Evolutionary conservation across 2,329 filamentous ascomycete species (phyloP).

Genomic region (Diaporthe vexans): DNA sequence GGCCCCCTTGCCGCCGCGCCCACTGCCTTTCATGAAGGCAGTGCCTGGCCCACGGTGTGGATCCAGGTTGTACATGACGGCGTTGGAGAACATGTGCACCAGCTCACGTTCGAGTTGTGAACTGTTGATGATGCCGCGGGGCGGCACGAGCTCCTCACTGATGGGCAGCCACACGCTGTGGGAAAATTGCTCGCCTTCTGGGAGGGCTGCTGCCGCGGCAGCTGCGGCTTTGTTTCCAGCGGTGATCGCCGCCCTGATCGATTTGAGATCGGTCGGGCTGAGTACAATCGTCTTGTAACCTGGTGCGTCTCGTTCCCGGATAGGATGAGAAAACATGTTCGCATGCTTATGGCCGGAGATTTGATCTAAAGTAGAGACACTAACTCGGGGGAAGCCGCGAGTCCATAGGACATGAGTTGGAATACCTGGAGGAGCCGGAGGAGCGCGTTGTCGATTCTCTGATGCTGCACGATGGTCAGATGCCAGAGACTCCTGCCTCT

Average conservation of each 20-base stretch:
- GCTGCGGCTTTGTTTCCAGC: slow-evolving; percentile 77
- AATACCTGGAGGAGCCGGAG: slow-evolving; percentile 48
- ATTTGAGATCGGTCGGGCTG: slow-evolving; percentile 82
- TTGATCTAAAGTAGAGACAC: slow-evolving; percentile 80
- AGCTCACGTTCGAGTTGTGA: slow-evolving; percentile 93
- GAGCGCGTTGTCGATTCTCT: slow-evolving; percentile 31
- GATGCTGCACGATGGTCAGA: slow-evolving; percentile 40
- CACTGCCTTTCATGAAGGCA: slow-evolving; percentile 65
- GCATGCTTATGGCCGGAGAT: slow-evolving; percentile 83
- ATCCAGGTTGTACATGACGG: slow-evolving; percentile 97
- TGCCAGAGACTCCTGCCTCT: slow-evolving; percentile 66
- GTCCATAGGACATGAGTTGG: slow-evolving; percentile 81
- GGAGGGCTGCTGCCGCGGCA: slow-evolving; percentile 71
- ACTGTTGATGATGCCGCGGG: slow-evolving; percentile 92
- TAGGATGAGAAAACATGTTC: slow-evolving; percentile 82
- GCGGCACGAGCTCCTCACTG: slow-evolving; percentile 83
- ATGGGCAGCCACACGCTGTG: slow-evolving; percentile 76
- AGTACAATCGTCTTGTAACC: slow-evolving; percentile 82
- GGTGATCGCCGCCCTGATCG: slow-evolving; percentile 81
- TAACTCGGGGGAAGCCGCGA: slow-evolving; percentile 80
- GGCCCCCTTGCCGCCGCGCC: slow-evolving; percentile 51
- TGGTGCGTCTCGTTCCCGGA: slow-evolving; percentile 81
- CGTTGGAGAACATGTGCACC: slow-evolving; percentile 97
- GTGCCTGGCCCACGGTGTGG: slow-evolving; percentile 78
- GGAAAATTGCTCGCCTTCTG: slow-evolving; percentile 70